A percentile compares a stretch with the other conserved stretches of the same genome.
phyloP scores from a whole-genome alignment of 2,329 filamentous ascomycete genomes.

The Ceratocystis albifundus region DNA sequence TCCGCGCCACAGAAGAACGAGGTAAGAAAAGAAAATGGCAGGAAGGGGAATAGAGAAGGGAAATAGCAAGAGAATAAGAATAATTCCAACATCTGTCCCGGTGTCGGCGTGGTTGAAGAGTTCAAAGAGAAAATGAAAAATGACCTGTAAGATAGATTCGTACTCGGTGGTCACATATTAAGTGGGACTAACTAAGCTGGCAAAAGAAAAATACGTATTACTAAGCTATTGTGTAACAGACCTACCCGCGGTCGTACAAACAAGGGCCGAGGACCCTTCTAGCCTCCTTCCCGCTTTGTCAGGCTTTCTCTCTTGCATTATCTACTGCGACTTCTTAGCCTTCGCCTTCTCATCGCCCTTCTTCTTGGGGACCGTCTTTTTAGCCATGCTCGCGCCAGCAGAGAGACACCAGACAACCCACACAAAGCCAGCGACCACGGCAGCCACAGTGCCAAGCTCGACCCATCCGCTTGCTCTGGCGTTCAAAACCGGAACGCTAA shows the following conservation, averaged over 20 bases:
- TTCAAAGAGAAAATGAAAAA: too few relatives aligned
- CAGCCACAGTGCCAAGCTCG: conserved; percentile 45
- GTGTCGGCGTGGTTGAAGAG: too few relatives aligned
- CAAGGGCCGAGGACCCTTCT: neutral
- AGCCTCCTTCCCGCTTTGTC: neutral
- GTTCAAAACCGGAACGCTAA: conserved; percentile 56
- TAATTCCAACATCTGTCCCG: too few relatives aligned
- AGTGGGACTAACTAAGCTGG: neutral
- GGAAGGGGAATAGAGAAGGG: too few relatives aligned
- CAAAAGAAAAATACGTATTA: neutral
- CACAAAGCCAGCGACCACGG: conserved; percentile 52
- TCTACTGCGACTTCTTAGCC: conserved; percentile 24
- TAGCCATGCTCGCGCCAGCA: conserved; percentile 26
- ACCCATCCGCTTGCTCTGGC: conserved; percentile 39
- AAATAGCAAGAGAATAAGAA: too few relatives aligned
- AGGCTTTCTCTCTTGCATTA: neutral
- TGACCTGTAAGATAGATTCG: too few relatives aligned
- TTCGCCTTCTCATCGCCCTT: conserved; percentile 25
- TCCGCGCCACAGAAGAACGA: too few relatives aligned
- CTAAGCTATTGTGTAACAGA: neutral
- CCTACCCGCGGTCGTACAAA: neutral
- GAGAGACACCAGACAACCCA: conserved; percentile 56
- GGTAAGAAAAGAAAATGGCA: too few relatives aligned
- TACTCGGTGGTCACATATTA: neutral
- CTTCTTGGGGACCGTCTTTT: neutral